Base-by-base conservation (phyloP, 2,329 filamentous ascomycete species). In the Chalaropsis thielavioides region DNA sequence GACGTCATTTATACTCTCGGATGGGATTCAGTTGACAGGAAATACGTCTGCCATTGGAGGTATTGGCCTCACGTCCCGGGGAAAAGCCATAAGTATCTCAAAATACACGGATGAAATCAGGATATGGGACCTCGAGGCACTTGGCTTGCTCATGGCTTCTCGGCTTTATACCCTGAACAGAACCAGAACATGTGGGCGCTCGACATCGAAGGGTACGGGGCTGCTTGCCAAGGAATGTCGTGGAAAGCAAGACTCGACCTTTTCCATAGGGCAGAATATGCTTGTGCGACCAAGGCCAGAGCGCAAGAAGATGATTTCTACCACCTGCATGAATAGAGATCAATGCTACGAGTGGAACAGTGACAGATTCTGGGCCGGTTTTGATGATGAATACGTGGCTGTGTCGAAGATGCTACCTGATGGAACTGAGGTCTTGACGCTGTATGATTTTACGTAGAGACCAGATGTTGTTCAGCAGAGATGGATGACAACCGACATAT, bases 11-110 rank as follows among this genome's bases (percentile, higher is more conserved):
- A 83, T 81, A 0, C 85, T 96, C 64, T 87, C 88, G 44, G 76
- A 84, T 0, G 89, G 88, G 0, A 86, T 85, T 68, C 82, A 90
- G 35, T 81, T 96, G 5, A 96, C 90, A 89, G 92, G 92, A 7
- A 92, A 96, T 72, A 96, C 92, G 0, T 95, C 91, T 1, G 89
- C 89, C 2, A 90, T 96, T 41, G 90, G 89, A 61, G 87, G 89
- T 40, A 90, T 89, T 7, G 87, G 95, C 71, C 89, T 96, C 64
- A 92, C 89, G 19, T 83, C 88, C 56, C 83, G 88, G 44, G 91
- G 91, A 19, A 95, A 92, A 74, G 92, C 91, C 0, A 89, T 96
- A 3, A 95, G 90, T n/a, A 87, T 96, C 62, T 94, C 89, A 74
- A 81, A 81, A 22, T 80, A 84, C n/a, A 91, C 90, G 35, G 85